These are phyloP conservation scores for Yarrowia sp. DNA, from an alignment of 805 yeast genomes.

Conservation along the genomic window DNA sequence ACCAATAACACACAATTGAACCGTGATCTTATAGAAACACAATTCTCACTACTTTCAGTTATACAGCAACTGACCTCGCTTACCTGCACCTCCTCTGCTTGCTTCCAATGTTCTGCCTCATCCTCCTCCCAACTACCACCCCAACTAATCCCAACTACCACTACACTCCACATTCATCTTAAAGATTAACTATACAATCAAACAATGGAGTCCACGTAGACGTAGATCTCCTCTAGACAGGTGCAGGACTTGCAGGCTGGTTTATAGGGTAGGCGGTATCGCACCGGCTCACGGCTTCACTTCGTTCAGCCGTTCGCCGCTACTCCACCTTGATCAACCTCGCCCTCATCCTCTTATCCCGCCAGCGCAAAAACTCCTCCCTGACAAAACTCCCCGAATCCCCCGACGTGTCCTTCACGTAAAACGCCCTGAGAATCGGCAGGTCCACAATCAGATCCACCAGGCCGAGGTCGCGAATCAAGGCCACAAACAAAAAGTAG, in stretches of 20 bases:
- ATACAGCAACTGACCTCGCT: too few relatives aligned
- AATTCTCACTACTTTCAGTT: too few relatives aligned
- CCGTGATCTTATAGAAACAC: too few relatives aligned
- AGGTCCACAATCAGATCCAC: constrained; percentile 62
- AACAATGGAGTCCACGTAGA: background rate
- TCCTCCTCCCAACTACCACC: too few relatives aligned
- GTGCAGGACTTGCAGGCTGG: too few relatives aligned
- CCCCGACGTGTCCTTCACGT: constrained; percentile 42
- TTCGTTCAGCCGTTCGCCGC: too few relatives aligned
- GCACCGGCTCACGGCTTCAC: too few relatives aligned
- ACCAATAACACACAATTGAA: too few relatives aligned
- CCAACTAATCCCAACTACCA: background rate
- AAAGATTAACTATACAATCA: constrained; percentile 19
- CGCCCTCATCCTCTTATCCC: constrained; percentile 31
- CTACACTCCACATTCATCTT: background rate
- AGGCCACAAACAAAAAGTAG: constrained; percentile 53
- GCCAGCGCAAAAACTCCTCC: constrained; percentile 39
- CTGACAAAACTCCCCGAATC: constrained; percentile 37
- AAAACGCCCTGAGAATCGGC: constrained; percentile 48
- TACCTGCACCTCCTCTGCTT: too few relatives aligned
- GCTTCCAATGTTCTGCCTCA: too few relatives aligned
- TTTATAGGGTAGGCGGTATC: too few relatives aligned
- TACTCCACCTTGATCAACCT: constrained; percentile 20
- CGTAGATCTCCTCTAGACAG: too few relatives aligned
- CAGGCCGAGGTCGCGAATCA: constrained; percentile 65